Base-by-base conservation (phyloP, 2,329 filamentous ascomycete species). In the Aspergillus novoparasiticus region DNA sequence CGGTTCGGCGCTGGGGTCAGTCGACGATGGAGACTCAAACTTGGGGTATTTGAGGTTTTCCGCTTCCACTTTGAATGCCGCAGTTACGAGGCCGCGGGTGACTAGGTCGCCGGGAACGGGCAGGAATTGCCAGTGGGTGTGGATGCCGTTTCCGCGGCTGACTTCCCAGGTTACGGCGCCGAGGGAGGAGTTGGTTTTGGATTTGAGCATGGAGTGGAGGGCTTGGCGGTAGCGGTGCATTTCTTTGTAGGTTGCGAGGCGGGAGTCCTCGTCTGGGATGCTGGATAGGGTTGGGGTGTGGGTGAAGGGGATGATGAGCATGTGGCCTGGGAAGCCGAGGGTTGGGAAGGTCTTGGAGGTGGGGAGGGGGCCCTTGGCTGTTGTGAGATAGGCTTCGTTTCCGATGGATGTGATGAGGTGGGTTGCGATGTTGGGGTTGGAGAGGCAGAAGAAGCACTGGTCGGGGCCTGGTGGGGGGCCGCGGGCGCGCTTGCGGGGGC, bases 111-210 rank as follows among this genome's bases (percentile, higher is more conserved):
- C 82, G 0, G 90, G 86, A 0, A 96, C 83, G 0, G 95, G 93
- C 34, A 98, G 81, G 69, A 96, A 90, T 78, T 99, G 96, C 95
- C 94, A 97, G 73, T 98, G 94, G 1, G 90, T 85, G 75, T 99
- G 95, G 61, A 98, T 89, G 60, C 95, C 93, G 58, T 86, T 86
- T 5, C 84, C 84, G 57, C 93, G 89, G 74, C 89, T 94, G 71
- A 99, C 94, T 79, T 98, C 95, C 88, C 93, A 99, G 0, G 93
- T 95, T 1, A 98, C 90, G 2, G 89, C 87, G 19, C 94, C 95
- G 1, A 97, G 87, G 77, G 79, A n/a, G 82, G 80, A 71, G 11
- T 75, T 73, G 28, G 80, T 75, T 56, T 76, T 78, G 14, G 72
- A 64, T 19, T 71, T 72, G 14, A 97, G 83, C 91, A 97, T 96